phyloP scores from a whole-genome alignment of 2,329 filamentous ascomycete species.

The Xylaria sp. region DNA sequence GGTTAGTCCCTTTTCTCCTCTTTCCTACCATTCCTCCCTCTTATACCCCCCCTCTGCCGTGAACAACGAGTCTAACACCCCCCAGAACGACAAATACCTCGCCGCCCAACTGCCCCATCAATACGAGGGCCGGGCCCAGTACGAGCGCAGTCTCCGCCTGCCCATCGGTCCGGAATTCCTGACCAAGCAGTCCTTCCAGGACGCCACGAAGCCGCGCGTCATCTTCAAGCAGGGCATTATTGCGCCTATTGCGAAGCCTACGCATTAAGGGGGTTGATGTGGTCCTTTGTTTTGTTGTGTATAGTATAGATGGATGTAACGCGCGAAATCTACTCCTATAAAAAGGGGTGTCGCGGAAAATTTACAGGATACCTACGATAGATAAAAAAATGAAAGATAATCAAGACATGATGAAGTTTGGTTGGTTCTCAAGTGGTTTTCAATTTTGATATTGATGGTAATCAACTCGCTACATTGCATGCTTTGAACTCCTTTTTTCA shows the following conservation, averaged over 20 bases:
- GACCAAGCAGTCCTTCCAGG: slow-evolving; percentile 93
- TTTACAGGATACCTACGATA: too few relatives aligned
- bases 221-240: slow-evolving; percentile 89
- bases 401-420: too few relatives aligned
- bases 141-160: slow-evolving; percentile 79
- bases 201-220: slow-evolving; percentile 79
- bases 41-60: neutral
- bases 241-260: slow-evolving; percentile 77
- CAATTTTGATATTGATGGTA: too few relatives aligned
- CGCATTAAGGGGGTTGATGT: slow-evolving; percentile 18
- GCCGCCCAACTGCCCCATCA: slow-evolving; percentile 78
- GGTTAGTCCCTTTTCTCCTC: slow-evolving; percentile 41
- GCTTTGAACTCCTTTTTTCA: too few relatives aligned
- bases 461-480: too few relatives aligned
- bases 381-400: too few relatives aligned
- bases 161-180: slow-evolving; percentile 92
- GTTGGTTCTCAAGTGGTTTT: too few relatives aligned
- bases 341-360: too few relatives aligned
- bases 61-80: neutral
- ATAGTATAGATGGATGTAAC: neutral
- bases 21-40: neutral
- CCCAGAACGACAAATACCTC: slow-evolving; percentile 76
- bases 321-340: too few relatives aligned
- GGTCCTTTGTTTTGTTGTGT: neutral
- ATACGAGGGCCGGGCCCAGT: slow-evolving; percentile 84